These are phyloP conservation scores for Aspergillus sp. DNA, from an alignment of 2,329 filamentous ascomycete species.

Conservation along the genomic window DNA sequence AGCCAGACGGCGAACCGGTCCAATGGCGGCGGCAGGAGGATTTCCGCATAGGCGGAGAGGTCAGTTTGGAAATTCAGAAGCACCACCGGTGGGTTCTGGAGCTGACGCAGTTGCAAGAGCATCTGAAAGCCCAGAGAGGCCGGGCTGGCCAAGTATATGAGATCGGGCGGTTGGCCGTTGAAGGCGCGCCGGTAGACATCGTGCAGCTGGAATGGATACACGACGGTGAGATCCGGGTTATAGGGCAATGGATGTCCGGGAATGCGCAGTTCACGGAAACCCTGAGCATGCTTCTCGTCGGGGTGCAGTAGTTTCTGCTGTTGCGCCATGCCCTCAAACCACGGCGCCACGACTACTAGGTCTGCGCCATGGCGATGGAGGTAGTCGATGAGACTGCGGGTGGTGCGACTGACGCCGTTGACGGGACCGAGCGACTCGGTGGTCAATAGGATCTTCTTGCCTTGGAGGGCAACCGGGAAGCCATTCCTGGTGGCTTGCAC, in stretches of 20 bases:
- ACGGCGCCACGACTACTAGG: constrained; percentile 59
- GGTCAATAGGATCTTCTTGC: constrained; percentile 57
- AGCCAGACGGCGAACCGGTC: constrained; percentile 54
- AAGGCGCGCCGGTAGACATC: constrained; percentile 55
- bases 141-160: constrained; percentile 62
- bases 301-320: constrained; percentile 26
- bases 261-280: constrained; percentile 48
- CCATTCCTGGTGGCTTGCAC: constrained; percentile 3
- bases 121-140: constrained; percentile 64
- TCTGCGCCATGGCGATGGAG: constrained; percentile 55
- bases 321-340: constrained; percentile 36
- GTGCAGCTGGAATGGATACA: constrained; percentile 59
- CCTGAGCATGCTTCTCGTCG: constrained; percentile 20
- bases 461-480: constrained; percentile 44
- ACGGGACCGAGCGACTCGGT: constrained; percentile 66
- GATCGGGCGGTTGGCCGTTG: constrained; percentile 44
- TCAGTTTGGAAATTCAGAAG: constrained; percentile 67
- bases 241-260: constrained; percentile 60
- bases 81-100: constrained; percentile 48
- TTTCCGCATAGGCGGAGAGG: constrained; percentile 59
- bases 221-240: constrained; percentile 62
- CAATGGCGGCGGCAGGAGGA: constrained; percentile 58
- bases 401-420: constrained; percentile 65
- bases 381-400: constrained; percentile 60
- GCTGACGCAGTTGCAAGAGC: constrained; percentile 58